Evolutionary conservation across 805 yeast genomes (phyloP).

Genomic region (Candida piceae): DNA sequence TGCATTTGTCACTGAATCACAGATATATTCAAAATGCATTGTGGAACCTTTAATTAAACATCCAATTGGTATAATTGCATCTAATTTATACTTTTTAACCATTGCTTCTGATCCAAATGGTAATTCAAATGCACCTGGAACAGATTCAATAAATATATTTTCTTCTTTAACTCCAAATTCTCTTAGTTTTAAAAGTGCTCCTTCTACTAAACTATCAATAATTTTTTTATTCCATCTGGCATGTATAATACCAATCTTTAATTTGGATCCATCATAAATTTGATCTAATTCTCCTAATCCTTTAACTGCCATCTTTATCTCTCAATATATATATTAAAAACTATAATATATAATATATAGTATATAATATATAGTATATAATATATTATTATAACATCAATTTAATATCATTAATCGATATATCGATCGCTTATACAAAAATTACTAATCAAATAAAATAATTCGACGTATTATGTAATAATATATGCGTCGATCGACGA

Average conservation of each 20-base stretch:
- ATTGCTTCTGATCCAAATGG: conserved; percentile 72
- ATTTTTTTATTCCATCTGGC: conserved; percentile 91
- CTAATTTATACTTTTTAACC: conserved; percentile 47
- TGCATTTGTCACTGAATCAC: conserved; percentile 82
- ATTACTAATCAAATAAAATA: too few relatives aligned
- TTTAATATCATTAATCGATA: too few relatives aligned
- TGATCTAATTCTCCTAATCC: conserved; percentile 63
- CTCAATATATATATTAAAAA: too few relatives aligned
- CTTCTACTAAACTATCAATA: conserved; percentile 74
- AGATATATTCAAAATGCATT: conserved; percentile 96
- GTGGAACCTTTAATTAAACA: conserved; percentile 94
- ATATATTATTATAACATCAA: too few relatives aligned
- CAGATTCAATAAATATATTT: conserved; percentile 76
- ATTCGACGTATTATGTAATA: too few relatives aligned
- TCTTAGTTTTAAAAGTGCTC: conserved; percentile 58
- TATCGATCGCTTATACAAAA: too few relatives aligned
- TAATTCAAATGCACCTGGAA: conserved; percentile 93
- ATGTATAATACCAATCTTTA: conserved; percentile 82
- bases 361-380: too few relatives aligned
- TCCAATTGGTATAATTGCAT: conserved; percentile 91
- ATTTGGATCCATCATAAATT: conserved; percentile 46
- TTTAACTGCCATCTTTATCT: conserved; percentile 64
- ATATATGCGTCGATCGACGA: too few relatives aligned
- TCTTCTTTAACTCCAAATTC: conserved; percentile 68
- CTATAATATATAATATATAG: too few relatives aligned